These are phyloP conservation scores for Coemansia sp. DNA, from an alignment of 192 early-diverging fungal genomes.

Conservation along the genomic window DNA sequence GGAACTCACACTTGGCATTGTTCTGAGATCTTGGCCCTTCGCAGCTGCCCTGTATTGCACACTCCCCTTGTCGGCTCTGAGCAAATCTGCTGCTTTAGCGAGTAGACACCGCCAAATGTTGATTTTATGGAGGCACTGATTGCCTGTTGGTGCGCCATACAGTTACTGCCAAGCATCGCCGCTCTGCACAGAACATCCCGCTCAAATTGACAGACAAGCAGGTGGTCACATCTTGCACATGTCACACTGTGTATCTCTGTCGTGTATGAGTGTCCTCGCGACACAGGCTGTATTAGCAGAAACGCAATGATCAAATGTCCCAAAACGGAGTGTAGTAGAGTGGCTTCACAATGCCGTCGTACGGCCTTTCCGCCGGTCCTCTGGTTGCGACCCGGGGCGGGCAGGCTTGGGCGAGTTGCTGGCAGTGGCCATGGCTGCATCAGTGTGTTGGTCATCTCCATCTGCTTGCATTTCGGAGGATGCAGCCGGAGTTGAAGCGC, in stretches of 20 bases:
- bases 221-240: background rate
- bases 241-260: background rate
- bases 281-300: background rate
- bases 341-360: conserved; percentile 6
- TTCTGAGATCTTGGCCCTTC: background rate
- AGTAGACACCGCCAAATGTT: background rate
- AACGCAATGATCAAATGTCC: background rate
- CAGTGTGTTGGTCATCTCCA: conserved; percentile 8
- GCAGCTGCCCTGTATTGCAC: no score
- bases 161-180: background rate
- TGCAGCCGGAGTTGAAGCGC: conserved; percentile 20
- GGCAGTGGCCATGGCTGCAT: conserved; percentile 12
- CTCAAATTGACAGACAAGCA: background rate
- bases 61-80: background rate
- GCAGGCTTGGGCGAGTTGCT: conserved; percentile 17
- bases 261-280: background rate
- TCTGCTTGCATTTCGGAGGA: background rate
- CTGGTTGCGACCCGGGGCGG: conserved; percentile 6
- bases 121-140: background rate
- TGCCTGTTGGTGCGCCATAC: background rate
- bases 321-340: background rate
- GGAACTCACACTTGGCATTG: background rate
- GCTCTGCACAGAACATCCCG: background rate
- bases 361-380: conserved; percentile 28
- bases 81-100: background rate